These are phyloP conservation scores for Penicillium sp. DNA, from an alignment of 2,329 filamentous ascomycete genomes.

Conservation along the genomic window DNA sequence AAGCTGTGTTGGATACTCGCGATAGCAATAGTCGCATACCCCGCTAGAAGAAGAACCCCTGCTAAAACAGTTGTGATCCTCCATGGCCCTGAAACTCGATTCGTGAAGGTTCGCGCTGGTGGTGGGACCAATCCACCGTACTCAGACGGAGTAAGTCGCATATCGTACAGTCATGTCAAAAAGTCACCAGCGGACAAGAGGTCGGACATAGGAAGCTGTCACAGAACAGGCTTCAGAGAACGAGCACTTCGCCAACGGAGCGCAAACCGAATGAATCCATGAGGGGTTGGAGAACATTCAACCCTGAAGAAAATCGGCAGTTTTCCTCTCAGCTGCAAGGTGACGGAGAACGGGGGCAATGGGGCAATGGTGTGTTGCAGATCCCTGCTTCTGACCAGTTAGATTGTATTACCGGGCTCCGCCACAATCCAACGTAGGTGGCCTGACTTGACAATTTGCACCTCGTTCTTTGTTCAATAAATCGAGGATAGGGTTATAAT, in stretches of 20 bases:
- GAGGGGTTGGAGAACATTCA: background rate
- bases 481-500: background rate
- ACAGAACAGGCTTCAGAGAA: background rate
- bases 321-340: background rate
- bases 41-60: background rate
- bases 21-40: background rate
- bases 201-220: background rate
- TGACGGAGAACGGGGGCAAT: background rate
- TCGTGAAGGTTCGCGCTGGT: background rate
- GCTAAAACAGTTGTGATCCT: background rate
- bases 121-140: background rate
- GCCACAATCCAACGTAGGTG: background rate
- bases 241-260: background rate
- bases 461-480: background rate
- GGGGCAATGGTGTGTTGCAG: background rate
- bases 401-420: background rate
- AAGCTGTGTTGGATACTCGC: background rate
- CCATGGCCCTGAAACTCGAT: background rate
- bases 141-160: constrained; percentile 1
- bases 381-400: background rate
- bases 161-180: background rate
- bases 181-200: background rate
- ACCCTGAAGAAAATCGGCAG: background rate
- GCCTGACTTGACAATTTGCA: too few relatives aligned
- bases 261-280: background rate